Base-by-base conservation (phyloP, 2,329 filamentous ascomycete genomes). In the Amauroascus verrucosus region DNA sequence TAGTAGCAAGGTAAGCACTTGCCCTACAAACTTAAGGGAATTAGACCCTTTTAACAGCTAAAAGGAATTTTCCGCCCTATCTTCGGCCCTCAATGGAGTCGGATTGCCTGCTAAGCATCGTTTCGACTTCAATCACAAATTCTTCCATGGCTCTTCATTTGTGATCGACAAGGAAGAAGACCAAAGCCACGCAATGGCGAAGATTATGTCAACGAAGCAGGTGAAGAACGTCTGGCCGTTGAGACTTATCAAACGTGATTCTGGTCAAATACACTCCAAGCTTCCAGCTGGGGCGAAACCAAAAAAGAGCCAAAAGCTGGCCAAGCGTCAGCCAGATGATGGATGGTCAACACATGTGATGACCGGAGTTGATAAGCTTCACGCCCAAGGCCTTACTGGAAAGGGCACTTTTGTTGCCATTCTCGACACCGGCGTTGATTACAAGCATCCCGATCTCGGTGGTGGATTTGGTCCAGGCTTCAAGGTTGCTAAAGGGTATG, bases 381-480 rank as follows among this genome's bases (percentile, higher is more conserved):
- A 56, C n/a, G 44, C 28, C 13, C 16, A 46, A n/a, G 54, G 54
- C 11, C 20, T 48, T 13, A 54, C 51, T 18, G 54, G 54, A 11
- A 54, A 56, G n/a, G 54, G 46, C 6, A 46, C 20, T 5, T 33
- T 56, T 45, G 33, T 61, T 58, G 62, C 37, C 45, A 58, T 58
- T 5, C 38, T 59, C 22, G 59, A 61, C 49, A 67, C 64, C 18
- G 71, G 71, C 9, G 64, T 82, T 46, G 82, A 85, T 62, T 84
- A 83, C 61, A 74, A 69, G 0, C 81, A 85, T 60, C 78, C 80
- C 1, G 78, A 79, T 26, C 74, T 85, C 0, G 82, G 82, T 33
- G 80, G 80, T 45, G 81, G 81, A 61, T 84, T 83, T 61, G 82
- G 82, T 1, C 61, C 71, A 1, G 78, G 74, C 11, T 83, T 76